A percentile compares a stretch with the other conserved stretches of the same genome.
Conservation (phyloP, 2,329 filamentous ascomycete species). For the Claviceps sp. region DNA sequence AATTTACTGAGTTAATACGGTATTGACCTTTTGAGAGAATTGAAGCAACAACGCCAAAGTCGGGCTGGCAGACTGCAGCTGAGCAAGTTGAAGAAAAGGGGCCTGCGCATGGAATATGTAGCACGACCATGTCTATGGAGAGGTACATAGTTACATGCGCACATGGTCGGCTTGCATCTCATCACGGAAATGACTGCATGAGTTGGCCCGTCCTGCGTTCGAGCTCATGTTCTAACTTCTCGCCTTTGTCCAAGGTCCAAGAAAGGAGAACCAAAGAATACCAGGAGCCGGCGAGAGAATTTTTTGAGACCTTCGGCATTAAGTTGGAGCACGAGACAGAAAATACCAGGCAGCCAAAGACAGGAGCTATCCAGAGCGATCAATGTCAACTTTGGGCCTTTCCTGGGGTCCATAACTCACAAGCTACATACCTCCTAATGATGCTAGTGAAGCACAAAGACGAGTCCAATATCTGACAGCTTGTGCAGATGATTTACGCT, state of each 20-base stretch:
- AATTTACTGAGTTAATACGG: too few species aligned
- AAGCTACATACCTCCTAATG: too few species aligned
- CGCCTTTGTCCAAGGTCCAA: conserved; percentile 19
- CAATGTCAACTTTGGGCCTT: conserved; percentile 25
- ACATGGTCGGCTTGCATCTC: conserved; percentile 17
- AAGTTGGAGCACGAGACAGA: conserved; percentile 33
- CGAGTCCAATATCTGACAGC: background rate
- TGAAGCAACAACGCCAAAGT: too few species aligned
- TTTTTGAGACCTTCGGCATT: conserved; percentile 40
- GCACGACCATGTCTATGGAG: too few species aligned
- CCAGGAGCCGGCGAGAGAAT: conserved; percentile 33
- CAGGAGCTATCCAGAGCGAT: conserved; percentile 23
- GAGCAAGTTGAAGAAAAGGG: too few species aligned
- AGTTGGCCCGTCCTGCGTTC: conserved; percentile 34
- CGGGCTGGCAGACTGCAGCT: too few species aligned
- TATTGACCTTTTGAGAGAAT: too few species aligned
- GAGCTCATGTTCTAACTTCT: conserved; percentile 27
- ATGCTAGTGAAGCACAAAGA: background rate
- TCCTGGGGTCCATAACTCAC: conserved; percentile 3
- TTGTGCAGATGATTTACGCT: background rate
- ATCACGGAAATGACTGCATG: conserved; percentile 39
- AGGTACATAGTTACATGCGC: too few species aligned
- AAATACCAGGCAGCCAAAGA: conserved; percentile 20
- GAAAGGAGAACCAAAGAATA: conserved; percentile 23
- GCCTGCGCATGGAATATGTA: too few species aligned